These are phyloP conservation scores for Cercospora sojina DNA, from an alignment of 2,329 filamentous ascomycete genomes.

Conservation along the genomic window DNA sequence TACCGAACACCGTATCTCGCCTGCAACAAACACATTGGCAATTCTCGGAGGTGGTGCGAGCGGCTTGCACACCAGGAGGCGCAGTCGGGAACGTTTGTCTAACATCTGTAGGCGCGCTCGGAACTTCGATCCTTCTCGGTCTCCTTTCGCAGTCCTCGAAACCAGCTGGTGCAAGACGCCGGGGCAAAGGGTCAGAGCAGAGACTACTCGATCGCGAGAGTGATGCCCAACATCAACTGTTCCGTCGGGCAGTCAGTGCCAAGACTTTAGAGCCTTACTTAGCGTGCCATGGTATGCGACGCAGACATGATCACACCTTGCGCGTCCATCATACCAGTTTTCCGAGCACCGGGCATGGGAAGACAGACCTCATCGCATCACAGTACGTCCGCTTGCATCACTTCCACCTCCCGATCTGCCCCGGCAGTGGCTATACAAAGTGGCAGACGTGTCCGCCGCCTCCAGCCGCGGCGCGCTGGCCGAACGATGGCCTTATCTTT, in stretches of 20 bases:
- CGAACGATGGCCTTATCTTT: neutral
- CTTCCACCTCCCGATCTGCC: neutral
- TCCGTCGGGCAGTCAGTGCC: constrained; percentile 6
- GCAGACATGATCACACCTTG: constrained; percentile 6
- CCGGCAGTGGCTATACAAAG: neutral
- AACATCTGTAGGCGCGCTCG: constrained; percentile 9
- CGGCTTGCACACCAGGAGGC: accelerated
- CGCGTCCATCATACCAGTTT: constrained; percentile 5
- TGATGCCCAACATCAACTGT: constrained; percentile 17
- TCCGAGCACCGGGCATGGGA: neutral
- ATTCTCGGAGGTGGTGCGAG: neutral
- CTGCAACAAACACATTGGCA: neutral
- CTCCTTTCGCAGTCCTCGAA: neutral
- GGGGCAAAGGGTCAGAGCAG: neutral
- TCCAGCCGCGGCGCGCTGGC: neutral
- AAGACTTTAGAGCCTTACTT: neutral
- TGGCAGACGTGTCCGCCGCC: neutral
- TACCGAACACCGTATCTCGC: neutral
- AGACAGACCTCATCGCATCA: constrained; percentile 4
- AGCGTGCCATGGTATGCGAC: constrained; percentile 4
- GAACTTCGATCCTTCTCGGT: constrained; percentile 15
- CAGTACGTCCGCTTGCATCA: constrained; percentile 1
- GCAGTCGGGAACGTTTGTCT: neutral
- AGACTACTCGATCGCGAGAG: constrained; percentile 3
- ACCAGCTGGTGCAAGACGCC: neutral